Evolutionary conservation across 2,329 filamentous ascomycete genomes (phyloP), one percentile per base, ranked within the genome.

Genomic region (Rutstroemia sp.): DNA sequence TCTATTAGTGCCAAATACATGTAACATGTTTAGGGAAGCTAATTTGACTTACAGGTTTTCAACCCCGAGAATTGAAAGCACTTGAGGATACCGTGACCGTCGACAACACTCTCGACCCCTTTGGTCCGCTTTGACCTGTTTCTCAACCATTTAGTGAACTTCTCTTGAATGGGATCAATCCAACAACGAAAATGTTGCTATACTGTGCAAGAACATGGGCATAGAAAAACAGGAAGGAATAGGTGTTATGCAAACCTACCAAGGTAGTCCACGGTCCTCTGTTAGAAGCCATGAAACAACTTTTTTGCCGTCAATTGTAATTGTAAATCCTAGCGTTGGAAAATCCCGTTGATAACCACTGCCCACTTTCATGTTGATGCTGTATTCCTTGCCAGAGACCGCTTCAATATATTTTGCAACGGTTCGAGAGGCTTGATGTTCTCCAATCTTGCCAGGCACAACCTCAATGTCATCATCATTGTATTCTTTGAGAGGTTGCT

Each of bases 341-440:
- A 25, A 51, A 9, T 51, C 38, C 14, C 34, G 6, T 8, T 51
- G 12, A 34, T 34, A 56, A 34, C 6, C 12, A 14, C 25, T 17
- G 6, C 7, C 5, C 2, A 44, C 25, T n/a, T 27, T 1, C 0
- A 38, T 0, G 0, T 44, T 42, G 16, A 56, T 45, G 1, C 14
- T 14, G 30, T 51, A 56, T 1, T n/a, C 5, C 14, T 45, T 40
- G 19, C 14, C 47, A 1, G 54, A 42, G 10, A 4, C 4, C 12
- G 48, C 23, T 19, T 56, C 54, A n/a, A 56, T n/a, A 25, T 56
- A 51, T 46, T 23, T 56, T 1, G 19, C 14, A 21, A 51, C 51
- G 1, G 38, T 57, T 23, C 30, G 52, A 4, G 50, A 17, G 39
- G 45, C 56, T 54, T 46, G 23, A 45, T 27, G 30, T 23, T 17